Evolutionary conservation across 2,329 filamentous ascomycete genomes (phyloP).

Genomic region (Apiospora arundinis): DNA sequence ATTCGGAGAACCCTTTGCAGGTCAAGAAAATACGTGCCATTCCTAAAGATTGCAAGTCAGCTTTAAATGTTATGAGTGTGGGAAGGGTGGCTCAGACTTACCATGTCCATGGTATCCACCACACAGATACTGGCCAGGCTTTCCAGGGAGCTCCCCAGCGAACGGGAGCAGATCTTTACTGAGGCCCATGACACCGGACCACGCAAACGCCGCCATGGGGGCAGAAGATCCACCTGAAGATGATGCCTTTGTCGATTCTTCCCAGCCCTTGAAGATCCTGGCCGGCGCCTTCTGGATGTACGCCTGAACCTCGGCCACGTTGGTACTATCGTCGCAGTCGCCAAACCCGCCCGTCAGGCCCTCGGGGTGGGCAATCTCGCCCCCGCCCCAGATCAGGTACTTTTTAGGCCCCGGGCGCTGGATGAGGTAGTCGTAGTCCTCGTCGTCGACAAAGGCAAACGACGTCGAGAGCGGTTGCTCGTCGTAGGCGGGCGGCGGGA

Average conservation of each 20-base stretch:
- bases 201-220: conserved; percentile 64
- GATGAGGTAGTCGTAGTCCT: conserved; percentile 68
- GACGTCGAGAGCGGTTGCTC: conserved; percentile 45
- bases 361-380: conserved; percentile 51
- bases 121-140: conserved; percentile 62
- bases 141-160: conserved; percentile 69
- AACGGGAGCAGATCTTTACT: conserved; percentile 71
- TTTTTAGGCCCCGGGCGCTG: conserved; percentile 65
- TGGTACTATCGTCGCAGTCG: conserved; percentile 61
- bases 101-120: conserved; percentile 77
- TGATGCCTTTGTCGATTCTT: conserved; percentile 45
- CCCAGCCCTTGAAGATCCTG: conserved; percentile 61
- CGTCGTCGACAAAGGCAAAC: conserved; percentile 70
- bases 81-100: too few relatives aligned
- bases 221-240: conserved; percentile 46
- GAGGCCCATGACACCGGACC: conserved; percentile 85
- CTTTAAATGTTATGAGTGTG: too few relatives aligned
- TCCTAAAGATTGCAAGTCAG: too few relatives aligned
- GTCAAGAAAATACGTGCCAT: too few relatives aligned
- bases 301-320: too few relatives aligned
- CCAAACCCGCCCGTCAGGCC: conserved; percentile 61
- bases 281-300: conserved; percentile 49
- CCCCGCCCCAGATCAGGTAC: conserved; percentile 75
- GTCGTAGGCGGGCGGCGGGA: conserved; percentile 53
- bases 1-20: too few relatives aligned